phyloP scores from a whole-genome alignment of 2,329 filamentous ascomycete genomes.

The Colletotrichum sp. region DNA sequence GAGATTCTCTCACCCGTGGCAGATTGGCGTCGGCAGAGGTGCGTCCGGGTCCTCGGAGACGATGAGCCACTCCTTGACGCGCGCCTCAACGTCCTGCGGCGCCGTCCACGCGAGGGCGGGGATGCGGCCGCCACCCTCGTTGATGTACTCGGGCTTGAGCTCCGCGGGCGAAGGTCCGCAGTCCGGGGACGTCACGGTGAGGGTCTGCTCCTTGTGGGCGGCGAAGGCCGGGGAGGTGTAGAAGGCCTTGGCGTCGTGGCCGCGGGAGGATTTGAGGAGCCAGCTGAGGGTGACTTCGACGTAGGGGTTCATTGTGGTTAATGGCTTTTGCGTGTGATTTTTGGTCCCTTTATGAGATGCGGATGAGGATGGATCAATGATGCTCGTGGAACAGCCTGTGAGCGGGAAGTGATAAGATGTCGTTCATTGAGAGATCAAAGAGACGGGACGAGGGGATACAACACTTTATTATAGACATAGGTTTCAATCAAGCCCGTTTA shows the following conservation, averaged over 20 bases:
- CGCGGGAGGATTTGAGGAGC: conserved; percentile 42
- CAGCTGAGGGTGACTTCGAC: conserved; percentile 42
- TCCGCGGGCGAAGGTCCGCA: conserved; percentile 40
- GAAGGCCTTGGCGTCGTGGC: conserved; percentile 43
- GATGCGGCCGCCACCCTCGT: conserved; percentile 41
- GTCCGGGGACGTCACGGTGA: conserved; percentile 43
- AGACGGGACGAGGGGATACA: neutral
- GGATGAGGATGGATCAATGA: neutral
- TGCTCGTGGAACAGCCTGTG: neutral
- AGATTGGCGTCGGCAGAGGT: conserved; percentile 47
- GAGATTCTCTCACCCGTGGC: conserved; percentile 42
- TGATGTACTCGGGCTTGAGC: conserved; percentile 41
- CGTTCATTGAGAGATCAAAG: neutral
- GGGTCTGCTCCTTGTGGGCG: conserved; percentile 36
- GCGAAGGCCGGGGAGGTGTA: conserved; percentile 39
- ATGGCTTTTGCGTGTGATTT: neutral
- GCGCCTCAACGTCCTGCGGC: conserved; percentile 27
- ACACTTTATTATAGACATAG: neutral
- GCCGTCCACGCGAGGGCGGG: conserved; percentile 46
- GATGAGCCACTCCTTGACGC: conserved; percentile 50
- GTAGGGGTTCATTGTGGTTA: conserved; percentile 27
- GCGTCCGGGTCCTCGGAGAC: conserved; percentile 53
- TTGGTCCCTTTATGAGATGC: too few species aligned
- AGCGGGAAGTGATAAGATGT: neutral
- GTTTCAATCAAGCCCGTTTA: neutral